These are phyloP conservation scores for Zanthoxylum bungeanum DNA, from an alignment of 345 rosid species.

Conservation along the genomic window DNA sequence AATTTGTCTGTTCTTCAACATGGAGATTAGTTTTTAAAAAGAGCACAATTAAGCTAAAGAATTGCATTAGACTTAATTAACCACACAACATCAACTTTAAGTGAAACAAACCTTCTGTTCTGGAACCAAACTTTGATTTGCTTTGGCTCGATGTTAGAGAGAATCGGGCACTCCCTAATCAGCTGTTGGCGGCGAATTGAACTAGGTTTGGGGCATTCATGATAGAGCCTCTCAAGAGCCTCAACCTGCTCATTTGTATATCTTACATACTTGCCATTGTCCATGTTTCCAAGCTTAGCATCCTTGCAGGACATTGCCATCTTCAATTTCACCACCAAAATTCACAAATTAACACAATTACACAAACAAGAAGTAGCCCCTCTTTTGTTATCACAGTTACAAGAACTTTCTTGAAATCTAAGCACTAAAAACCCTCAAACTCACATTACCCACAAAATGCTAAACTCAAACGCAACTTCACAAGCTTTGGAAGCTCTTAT, in stretches of 20 bases:
- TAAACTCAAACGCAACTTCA: not conserved
- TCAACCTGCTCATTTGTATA: slow-evolving; percentile 99
- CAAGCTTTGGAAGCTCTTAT: not conserved
- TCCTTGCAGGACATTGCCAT: slow-evolving; percentile 97
- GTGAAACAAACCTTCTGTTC: slow-evolving; percentile 75
- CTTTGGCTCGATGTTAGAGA: slow-evolving; percentile 96
- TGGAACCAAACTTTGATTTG: slow-evolving; percentile 99
- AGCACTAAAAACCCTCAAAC: not conserved
- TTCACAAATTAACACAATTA: slow-evolving; percentile 18
- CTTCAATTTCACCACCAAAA: slow-evolving; percentile 24
- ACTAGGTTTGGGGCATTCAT: slow-evolving; percentile 98
- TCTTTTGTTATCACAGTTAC: slow-evolving; percentile 3
- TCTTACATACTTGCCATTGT: slow-evolving; percentile 97
- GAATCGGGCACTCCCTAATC: slow-evolving; percentile 98
- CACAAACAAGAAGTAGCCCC: slow-evolving; percentile 2
- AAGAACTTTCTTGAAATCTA: not conserved
- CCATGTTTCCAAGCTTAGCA: slow-evolving; percentile 68
- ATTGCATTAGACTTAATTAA: not conserved
- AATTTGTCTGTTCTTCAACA: not conserved
- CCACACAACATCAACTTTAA: not conserved
- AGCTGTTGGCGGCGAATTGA: slow-evolving; percentile 98
- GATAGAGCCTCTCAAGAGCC: slow-evolving; percentile 99
- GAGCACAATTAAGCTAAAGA: not conserved
- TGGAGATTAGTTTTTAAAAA: not conserved
- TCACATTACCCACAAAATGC: slow-evolving; percentile 9